Evolutionary conservation across 1,139 yeast genomes (phyloP).

Genomic region (Arxiozyma telluris): DNA sequence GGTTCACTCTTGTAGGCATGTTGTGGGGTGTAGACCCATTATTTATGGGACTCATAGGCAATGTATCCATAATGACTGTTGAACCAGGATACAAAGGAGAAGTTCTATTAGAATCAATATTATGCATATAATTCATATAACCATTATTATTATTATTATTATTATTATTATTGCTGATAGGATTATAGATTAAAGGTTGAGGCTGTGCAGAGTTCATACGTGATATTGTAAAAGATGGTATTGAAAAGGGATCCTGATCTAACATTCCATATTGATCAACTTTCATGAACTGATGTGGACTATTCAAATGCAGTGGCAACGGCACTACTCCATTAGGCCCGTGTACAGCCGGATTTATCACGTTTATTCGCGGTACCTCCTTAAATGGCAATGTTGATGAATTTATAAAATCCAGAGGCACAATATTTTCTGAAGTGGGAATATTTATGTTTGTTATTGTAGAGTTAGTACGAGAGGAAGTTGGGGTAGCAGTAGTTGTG

Average conservation of each 20-base stretch:
- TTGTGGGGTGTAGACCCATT: conserved; percentile 12
- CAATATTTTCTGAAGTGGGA: background rate
- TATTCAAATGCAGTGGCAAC: conserved; percentile 65
- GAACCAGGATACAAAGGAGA: too few species aligned
- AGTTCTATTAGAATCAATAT: background rate
- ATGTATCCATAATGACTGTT: conserved; percentile 10
- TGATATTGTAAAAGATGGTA: background rate
- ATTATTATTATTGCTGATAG: background rate
- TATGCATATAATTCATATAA: conserved; percentile 1
- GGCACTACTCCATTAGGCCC: conserved; percentile 58
- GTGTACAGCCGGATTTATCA: background rate
- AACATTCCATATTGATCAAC: conserved; percentile 33
- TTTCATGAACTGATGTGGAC: conserved; percentile 31
- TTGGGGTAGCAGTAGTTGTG: background rate
- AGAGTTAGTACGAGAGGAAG: background rate
- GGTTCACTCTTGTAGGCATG: conserved; percentile 8
- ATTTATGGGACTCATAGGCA: conserved; percentile 20
- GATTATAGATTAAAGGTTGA: background rate
- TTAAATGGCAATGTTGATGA: too few species aligned
- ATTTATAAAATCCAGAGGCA: too few species aligned
- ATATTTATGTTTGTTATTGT: background rate
- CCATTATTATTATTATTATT: conserved; percentile 1
- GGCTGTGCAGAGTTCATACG: background rate
- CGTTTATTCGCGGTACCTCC: too few species aligned
- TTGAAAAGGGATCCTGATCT: conserved; percentile 30